Percentiles rank a stretch among this genome's conserved stretches.
Conservation (phyloP, 176 grass and related monocot species). For the Avena sativa region DNA sequence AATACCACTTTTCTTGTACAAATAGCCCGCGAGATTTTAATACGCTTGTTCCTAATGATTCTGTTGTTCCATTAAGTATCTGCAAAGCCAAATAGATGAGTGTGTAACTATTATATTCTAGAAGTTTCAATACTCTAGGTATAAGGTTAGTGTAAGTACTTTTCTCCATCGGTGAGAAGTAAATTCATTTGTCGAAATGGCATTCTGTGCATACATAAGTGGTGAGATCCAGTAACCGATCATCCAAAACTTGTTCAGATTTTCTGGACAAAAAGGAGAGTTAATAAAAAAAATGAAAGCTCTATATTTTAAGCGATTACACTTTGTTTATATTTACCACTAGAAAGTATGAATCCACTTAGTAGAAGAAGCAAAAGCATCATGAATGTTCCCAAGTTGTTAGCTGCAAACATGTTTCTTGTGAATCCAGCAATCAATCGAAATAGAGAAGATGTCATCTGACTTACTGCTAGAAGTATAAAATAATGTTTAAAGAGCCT, state of each 20-base stretch:
- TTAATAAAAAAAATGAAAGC: background rate
- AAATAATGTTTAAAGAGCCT: conserved; percentile 62
- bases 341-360: conserved; percentile 68
- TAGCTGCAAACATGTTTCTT: conserved; percentile 59
- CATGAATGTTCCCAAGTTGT: conserved; percentile 46
- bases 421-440: conserved; percentile 53
- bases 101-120: background rate
- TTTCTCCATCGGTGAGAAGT: conserved; percentile 54
- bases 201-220: conserved; percentile 39
- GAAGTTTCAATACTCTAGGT: background rate
- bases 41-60: conserved; percentile 48
- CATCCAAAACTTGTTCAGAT: conserved; percentile 63
- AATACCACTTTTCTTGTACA: conserved; percentile 60
- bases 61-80: conserved; percentile 41
- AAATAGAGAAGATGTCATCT: conserved; percentile 65
- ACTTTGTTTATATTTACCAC: conserved; percentile 33
- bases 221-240: conserved; percentile 62
- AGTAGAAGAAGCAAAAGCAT: conserved; percentile 50
- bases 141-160: conserved; percentile 27
- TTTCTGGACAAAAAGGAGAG: conserved; percentile 37
- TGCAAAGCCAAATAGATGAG: conserved; percentile 28
- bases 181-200: conserved; percentile 61
- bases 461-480: conserved; percentile 51
- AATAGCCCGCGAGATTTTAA: conserved; percentile 55
- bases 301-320: background rate